phyloP scores from a whole-genome alignment of 805 yeast species.

The Candida silvatica region DNA sequence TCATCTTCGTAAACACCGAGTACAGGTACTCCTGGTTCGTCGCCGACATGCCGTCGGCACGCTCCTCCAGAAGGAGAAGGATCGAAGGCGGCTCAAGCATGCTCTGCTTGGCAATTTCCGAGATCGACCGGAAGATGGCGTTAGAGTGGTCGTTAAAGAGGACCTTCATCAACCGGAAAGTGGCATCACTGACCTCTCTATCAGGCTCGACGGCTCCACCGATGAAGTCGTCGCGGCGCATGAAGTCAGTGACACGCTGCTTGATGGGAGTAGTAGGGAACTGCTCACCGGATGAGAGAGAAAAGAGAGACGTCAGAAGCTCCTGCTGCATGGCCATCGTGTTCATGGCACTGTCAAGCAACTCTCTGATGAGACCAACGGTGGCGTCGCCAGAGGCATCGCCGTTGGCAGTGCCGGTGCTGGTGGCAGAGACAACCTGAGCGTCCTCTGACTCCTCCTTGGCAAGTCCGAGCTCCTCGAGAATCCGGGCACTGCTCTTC shows the following conservation, averaged over 20 bases:
- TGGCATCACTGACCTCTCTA: slow-evolving; percentile 21
- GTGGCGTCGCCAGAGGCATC: neutral
- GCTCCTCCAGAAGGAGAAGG: slow-evolving; percentile 32
- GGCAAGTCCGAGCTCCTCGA: slow-evolving; percentile 19
- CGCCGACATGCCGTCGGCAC: slow-evolving; percentile 28
- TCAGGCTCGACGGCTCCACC: slow-evolving; percentile 19
- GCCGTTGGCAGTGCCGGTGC: neutral
- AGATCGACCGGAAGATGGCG: slow-evolving; percentile 26
- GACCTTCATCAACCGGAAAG: slow-evolving; percentile 23
- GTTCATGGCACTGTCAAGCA: slow-evolving; percentile 1
- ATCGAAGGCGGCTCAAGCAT: slow-evolving; percentile 35
- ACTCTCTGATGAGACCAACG: neutral
- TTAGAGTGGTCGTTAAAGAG: slow-evolving; percentile 17
- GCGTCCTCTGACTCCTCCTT: neutral
- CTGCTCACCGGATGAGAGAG: slow-evolving; percentile 28
- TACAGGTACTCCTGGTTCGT: slow-evolving; percentile 59
- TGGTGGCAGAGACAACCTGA: neutral
- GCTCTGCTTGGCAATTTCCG: slow-evolving; percentile 26
- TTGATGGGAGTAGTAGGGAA: slow-evolving; percentile 30
- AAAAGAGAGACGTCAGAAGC: slow-evolving; percentile 34
- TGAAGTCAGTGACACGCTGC: slow-evolving; percentile 14
- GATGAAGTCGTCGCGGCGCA: slow-evolving; percentile 7
- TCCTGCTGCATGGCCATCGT: slow-evolving; percentile 34
- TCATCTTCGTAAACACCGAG: slow-evolving; percentile 39
- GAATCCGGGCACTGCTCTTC: slow-evolving; percentile 11